Percentiles rank a stretch among this genome's conserved stretches.
Conservation (phyloP, 108 stramenopile species). For the Nannochloropsis oceanica region DNA sequence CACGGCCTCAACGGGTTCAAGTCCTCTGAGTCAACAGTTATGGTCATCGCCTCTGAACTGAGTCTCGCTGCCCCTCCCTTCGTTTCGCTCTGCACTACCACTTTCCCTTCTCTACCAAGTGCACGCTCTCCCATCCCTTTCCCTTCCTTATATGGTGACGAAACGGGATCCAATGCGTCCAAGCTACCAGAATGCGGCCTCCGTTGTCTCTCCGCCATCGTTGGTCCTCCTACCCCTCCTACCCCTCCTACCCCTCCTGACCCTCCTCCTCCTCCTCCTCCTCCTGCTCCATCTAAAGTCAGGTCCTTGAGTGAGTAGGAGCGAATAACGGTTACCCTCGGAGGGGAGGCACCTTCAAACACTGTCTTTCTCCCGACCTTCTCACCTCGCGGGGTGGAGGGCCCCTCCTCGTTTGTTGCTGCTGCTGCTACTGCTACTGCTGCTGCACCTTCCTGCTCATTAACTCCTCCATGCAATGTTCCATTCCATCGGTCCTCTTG, state of each 20-base stretch:
- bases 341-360: background rate
- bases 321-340: background rate
- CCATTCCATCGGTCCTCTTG: too few relatives aligned
- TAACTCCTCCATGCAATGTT: too few relatives aligned
- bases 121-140: too few relatives aligned
- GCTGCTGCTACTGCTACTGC: too few relatives aligned
- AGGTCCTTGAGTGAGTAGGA: background rate
- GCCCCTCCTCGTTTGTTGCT: too few relatives aligned
- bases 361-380: background rate
- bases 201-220: background rate
- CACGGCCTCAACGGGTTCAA: slow-evolving; percentile 85
- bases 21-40: slow-evolving; percentile 28
- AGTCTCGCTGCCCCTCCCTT: too few relatives aligned
- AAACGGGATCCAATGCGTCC: background rate
- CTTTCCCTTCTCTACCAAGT: too few relatives aligned
- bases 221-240: background rate
- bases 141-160: too few relatives aligned
- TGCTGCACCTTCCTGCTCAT: too few relatives aligned
- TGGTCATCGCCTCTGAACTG: background rate
- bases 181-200: background rate
- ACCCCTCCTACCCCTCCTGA: too few relatives aligned
- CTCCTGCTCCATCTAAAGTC: background rate
- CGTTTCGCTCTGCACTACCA: too few relatives aligned
- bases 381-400: background rate
- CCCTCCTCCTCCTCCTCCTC: too few relatives aligned